A percentile compares a stretch with the other conserved stretches of the same genome.
phyloP scores from a whole-genome alignment of 805 yeast species.

The Pichia ethanolica region DNA sequence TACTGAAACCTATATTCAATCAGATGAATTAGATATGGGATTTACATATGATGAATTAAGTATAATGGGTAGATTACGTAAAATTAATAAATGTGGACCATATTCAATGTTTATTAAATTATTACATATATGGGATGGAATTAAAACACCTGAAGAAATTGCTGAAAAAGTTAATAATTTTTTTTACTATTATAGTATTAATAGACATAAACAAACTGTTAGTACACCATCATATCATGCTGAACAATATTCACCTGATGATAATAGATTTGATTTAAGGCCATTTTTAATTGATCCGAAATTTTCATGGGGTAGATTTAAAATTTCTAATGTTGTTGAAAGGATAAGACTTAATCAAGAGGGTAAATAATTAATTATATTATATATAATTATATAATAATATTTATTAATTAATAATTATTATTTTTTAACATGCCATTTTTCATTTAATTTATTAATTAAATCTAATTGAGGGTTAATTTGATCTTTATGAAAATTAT shows the following conservation, averaged over 20 bases:
- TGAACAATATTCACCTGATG: constrained; percentile 97
- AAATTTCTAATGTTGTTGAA: constrained; percentile 75
- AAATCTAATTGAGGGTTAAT: constrained; percentile 19
- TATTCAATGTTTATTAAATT: constrained; percentile 87
- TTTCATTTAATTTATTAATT: constrained; percentile 24
- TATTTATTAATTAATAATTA: too few relatives aligned
- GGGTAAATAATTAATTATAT: too few relatives aligned
- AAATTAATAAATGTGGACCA: constrained; percentile 93
- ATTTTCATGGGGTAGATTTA: constrained; percentile 82
- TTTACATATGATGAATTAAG: constrained; percentile 93
- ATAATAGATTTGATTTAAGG: constrained; percentile 89
- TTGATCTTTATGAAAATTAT: constrained; percentile 12
- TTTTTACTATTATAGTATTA: constrained; percentile 89
- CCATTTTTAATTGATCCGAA: constrained; percentile 92
- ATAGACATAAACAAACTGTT: constrained; percentile 96
- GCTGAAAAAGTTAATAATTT: constrained; percentile 90
- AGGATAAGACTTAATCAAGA: constrained; percentile 33
- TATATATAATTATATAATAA: too few relatives aligned
- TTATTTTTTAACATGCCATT: constrained; percentile 27
- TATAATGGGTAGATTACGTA: constrained; percentile 82
- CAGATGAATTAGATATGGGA: constrained; percentile 98
- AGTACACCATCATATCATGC: constrained; percentile 97
- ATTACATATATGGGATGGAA: constrained; percentile 87
- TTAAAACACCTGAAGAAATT: constrained; percentile 71
- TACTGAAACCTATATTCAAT: constrained; percentile 84